A percentile compares a stretch with the other conserved stretches of the same genome.
Evolutionary conservation across 805 yeast genomes (phyloP).

Genomic region (Candida arabinofermentans): DNA sequence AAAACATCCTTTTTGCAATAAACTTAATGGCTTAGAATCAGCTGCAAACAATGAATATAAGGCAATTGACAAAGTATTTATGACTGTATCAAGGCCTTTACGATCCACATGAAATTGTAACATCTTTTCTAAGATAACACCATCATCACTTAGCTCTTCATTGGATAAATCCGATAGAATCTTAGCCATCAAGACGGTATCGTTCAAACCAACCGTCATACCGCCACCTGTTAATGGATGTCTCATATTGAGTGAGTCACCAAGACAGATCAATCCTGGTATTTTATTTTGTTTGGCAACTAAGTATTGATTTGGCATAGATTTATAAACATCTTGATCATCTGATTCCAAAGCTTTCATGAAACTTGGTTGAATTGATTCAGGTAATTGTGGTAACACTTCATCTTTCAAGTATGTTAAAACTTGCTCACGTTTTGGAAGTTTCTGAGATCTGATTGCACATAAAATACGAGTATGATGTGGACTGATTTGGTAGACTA

Average conservation of each 20-base stretch:
- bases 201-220: constrained; percentile 95
- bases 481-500: constrained; percentile 82
- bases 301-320: constrained; percentile 93
- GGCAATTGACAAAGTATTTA: constrained; percentile 88
- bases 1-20: constrained; percentile 87
- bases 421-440: constrained; percentile 62
- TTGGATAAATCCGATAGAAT: constrained; percentile 53
- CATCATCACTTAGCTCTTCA: constrained; percentile 55
- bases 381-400: constrained; percentile 71
- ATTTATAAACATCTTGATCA: constrained; percentile 50
- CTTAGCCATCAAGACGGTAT: constrained; percentile 65
- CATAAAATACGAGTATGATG: constrained; percentile 84
- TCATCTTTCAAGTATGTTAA: constrained; percentile 52
- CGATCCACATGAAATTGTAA: constrained; percentile 71
- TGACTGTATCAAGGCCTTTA: constrained; percentile 74
- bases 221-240: constrained; percentile 99
- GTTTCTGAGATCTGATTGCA: constrained; percentile 68
- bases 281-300: constrained; percentile 69
- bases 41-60: constrained; percentile 90
- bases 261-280: constrained; percentile 77
- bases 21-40: constrained; percentile 55
- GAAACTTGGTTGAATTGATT: constrained; percentile 61
- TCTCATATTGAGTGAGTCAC: constrained; percentile 95
- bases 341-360: constrained; percentile 48
- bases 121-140: constrained; percentile 51